phyloP scores from a whole-genome alignment of 139 green algal species.

The Auxenochlorella protothecoides region DNA sequence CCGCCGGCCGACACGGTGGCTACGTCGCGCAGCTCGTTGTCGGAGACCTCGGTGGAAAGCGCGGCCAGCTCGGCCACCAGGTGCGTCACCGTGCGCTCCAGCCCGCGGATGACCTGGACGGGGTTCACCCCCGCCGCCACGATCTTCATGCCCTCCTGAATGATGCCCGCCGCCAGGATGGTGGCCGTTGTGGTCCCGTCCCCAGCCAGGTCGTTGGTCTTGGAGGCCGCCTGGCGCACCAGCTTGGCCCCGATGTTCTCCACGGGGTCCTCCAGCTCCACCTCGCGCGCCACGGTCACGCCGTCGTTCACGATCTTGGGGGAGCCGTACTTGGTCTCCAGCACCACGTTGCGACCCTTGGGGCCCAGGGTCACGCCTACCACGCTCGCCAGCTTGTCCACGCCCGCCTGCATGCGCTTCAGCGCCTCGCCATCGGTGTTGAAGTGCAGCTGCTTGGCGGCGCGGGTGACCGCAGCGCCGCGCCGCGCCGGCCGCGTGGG shows the following conservation, averaged over 20 bases:
- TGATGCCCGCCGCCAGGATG: constrained; percentile 93
- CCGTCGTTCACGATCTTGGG: constrained; percentile 99
- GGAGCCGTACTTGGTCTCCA: constrained; percentile 98
- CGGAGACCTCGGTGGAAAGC: constrained; percentile 67
- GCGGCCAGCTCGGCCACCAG: constrained; percentile 79
- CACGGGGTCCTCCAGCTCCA: constrained; percentile 97
- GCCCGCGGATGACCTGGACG: constrained; percentile 81
- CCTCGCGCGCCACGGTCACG: constrained; percentile 87
- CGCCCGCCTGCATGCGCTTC: constrained; percentile 91
- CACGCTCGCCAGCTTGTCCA: constrained; percentile 96
- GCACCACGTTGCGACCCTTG: constrained; percentile 98
- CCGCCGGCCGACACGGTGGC: constrained; percentile 91
- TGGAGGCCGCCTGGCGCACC: constrained; percentile 76
- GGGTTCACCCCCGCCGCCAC: constrained; percentile 92
- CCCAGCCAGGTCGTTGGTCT: constrained; percentile 96
- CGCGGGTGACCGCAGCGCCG: constrained; percentile 18
- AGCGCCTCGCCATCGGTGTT: constrained; percentile 94
- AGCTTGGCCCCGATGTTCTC: constrained; percentile 99
- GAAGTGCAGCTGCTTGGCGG: constrained; percentile 98
- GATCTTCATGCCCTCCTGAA: constrained; percentile 92
- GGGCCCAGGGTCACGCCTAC: constrained; percentile 98
- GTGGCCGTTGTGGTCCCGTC: constrained; percentile 98
- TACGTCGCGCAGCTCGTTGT: constrained; percentile 79
- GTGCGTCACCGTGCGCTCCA: constrained; percentile 72
- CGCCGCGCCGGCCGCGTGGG: background rate